phyloP scores from a whole-genome alignment of 75 land plant species.

The Chamaecyparis obtusa region DNA sequence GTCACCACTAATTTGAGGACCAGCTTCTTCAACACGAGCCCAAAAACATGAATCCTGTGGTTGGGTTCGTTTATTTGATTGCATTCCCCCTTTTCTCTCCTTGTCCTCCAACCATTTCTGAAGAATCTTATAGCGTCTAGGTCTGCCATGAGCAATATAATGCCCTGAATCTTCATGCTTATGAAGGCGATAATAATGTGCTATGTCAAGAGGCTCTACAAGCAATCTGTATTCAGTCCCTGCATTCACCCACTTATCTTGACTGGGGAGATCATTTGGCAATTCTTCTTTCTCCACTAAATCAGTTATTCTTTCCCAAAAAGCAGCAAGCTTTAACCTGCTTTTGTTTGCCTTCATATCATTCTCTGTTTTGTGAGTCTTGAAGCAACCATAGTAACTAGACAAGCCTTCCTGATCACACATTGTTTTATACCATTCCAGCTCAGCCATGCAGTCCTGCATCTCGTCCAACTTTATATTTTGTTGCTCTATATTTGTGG shows the following conservation, averaged over 20 bases:
- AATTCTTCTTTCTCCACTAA: slow-evolving; percentile 40
- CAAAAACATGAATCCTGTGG: neutral
- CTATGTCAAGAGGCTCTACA: slow-evolving; percentile 64
- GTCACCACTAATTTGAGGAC: neutral
- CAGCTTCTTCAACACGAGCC: neutral
- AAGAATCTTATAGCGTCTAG: neutral
- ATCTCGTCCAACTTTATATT: slow-evolving; percentile 14
- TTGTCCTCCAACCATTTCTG: neutral
- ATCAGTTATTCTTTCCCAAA: slow-evolving; percentile 41
- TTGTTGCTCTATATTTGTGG: neutral
- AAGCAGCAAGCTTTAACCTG: slow-evolving; percentile 35
- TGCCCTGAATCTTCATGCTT: slow-evolving; percentile 31
- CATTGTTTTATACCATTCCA: slow-evolving; percentile 26
- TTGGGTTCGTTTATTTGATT: neutral
- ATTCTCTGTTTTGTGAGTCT: slow-evolving; percentile 12
- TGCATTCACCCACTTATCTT: slow-evolving; percentile 39
- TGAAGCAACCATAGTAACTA: slow-evolving; percentile 57
- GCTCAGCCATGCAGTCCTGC: slow-evolving; percentile 7
- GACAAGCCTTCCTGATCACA: slow-evolving; percentile 13
- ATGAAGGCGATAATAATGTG: slow-evolving; percentile 44
- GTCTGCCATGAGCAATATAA: slow-evolving; percentile 18
- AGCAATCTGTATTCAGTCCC: slow-evolving; percentile 49
- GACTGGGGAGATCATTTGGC: slow-evolving; percentile 41
- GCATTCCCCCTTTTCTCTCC: neutral
- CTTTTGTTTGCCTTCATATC: slow-evolving; percentile 29